Percentiles rank a stretch among this genome's conserved stretches.
Evolutionary conservation across 106 monocot genomes (phyloP).

Genomic region (Phalaenopsis equestris): DNA sequence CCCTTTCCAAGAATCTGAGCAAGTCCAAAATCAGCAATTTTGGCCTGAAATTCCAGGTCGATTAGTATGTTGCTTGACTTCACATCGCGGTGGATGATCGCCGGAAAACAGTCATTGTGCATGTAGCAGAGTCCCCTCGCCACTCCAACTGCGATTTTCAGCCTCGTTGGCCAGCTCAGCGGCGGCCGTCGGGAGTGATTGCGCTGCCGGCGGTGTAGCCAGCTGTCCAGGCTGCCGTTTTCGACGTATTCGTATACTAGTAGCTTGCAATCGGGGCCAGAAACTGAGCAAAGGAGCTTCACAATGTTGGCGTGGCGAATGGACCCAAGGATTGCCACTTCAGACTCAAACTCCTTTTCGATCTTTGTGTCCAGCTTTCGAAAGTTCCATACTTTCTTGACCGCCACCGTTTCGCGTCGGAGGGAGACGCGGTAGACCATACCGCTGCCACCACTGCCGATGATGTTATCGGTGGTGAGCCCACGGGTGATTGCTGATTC

Average conservation of each 20-base stretch:
- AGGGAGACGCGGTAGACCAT: slow-evolving; percentile 27
- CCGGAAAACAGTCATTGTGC: slow-evolving; percentile 35
- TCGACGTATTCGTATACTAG: slow-evolving; percentile 82
- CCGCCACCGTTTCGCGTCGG: slow-evolving; percentile 19
- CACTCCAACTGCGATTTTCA: slow-evolving; percentile 32
- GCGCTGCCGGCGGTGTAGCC: slow-evolving; percentile 25
- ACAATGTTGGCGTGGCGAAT: slow-evolving; percentile 63
- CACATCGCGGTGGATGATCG: slow-evolving; percentile 47
- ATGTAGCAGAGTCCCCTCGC: slow-evolving; percentile 48
- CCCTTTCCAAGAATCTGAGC: slow-evolving; percentile 33
- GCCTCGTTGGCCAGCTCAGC: slow-evolving; percentile 40
- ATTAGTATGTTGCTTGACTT: slow-evolving; percentile 64
- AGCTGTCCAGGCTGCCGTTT: slow-evolving; percentile 66
- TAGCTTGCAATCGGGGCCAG: slow-evolving; percentile 42
- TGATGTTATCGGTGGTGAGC: slow-evolving; percentile 26
- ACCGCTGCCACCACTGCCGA: slow-evolving; percentile 46
- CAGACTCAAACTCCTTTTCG: slow-evolving; percentile 33
- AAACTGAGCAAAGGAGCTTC: slow-evolving; percentile 61
- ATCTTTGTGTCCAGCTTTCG: slow-evolving; percentile 20
- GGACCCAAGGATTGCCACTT: slow-evolving; percentile 34
- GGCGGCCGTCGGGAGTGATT: neutral
- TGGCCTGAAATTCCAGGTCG: slow-evolving; percentile 32
- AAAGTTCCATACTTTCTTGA: slow-evolving; percentile 35
- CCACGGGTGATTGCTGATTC: slow-evolving; percentile 25
- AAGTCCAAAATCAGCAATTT: slow-evolving; percentile 55